Conservation (phyloP, 2,329 filamentous ascomycete genomes). For the Bipolaris zeicola region DNA sequence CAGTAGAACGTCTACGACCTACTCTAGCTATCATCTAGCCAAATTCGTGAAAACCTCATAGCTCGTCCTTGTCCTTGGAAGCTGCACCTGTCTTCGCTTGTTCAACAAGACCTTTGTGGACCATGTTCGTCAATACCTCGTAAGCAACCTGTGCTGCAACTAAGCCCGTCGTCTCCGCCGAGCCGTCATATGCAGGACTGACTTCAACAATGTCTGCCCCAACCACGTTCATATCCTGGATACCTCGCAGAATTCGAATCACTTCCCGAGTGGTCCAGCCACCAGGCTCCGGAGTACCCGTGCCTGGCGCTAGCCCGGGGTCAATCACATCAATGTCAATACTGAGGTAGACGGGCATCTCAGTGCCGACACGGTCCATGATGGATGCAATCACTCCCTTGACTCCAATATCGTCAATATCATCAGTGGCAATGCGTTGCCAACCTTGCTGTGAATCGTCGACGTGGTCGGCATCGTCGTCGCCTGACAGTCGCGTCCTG, state of each 20-base stretch:
- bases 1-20: neutral
- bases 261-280: constrained; percentile 91
- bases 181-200: constrained; percentile 80
- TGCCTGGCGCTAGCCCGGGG: constrained; percentile 74
- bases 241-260: constrained; percentile 78
- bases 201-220: constrained; percentile 92
- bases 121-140: constrained; percentile 81
- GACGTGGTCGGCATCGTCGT: constrained; percentile 71
- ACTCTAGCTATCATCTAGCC: neutral
- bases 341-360: constrained; percentile 79
- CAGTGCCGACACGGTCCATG: constrained; percentile 71
- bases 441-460: constrained; percentile 77
- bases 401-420: constrained; percentile 82
- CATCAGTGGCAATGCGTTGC: constrained; percentile 79
- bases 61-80: constrained; percentile 33
- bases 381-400: constrained; percentile 73
- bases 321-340: constrained; percentile 84
- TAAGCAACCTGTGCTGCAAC: constrained; percentile 84
- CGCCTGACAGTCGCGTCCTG: constrained; percentile 72
- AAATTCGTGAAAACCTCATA: constrained; percentile 15
- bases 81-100: constrained; percentile 36
- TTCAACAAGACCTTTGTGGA: constrained; percentile 61
- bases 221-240: constrained; percentile 83
- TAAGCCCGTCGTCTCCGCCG: constrained; percentile 79
- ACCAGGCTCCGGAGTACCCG: constrained; percentile 86